These are phyloP conservation scores for Aaosphaeria pasadenensis DNA, from an alignment of 2,329 filamentous ascomycete species.

Conservation along the genomic window DNA sequence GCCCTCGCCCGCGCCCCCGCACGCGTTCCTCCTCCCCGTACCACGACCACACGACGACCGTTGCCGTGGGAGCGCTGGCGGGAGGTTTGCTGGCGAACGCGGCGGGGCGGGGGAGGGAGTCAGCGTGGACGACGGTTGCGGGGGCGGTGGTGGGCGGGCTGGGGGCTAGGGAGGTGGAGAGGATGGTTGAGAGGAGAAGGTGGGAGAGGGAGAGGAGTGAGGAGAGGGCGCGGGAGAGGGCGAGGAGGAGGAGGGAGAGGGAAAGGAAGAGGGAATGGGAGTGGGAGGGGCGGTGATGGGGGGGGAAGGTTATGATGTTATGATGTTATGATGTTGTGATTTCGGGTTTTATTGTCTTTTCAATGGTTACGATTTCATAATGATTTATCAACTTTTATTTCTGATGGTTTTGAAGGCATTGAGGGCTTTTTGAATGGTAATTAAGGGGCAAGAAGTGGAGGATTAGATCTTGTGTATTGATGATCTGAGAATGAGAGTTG, in stretches of 20 bases:
- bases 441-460: no score
- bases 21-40: slow-evolving; percentile 16
- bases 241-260: not conserved
- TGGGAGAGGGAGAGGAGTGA: not conserved
- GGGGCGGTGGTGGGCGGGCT: slow-evolving; percentile 35
- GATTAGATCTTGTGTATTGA: no score
- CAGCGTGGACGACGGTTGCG: slow-evolving; percentile 27
- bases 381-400: no score
- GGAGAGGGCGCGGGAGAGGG: not conserved
- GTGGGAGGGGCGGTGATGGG: not conserved
- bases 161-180: slow-evolving; percentile 24
- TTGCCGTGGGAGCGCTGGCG: slow-evolving; percentile 30
- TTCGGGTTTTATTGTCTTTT: no score
- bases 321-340: no score
- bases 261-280: not conserved
- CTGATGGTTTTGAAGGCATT: no score
- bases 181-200: slow-evolving; percentile 2
- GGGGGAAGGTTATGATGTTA: no score
- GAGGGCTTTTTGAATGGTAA: no score
- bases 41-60: slow-evolving; percentile 21
- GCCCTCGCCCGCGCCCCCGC: slow-evolving; percentile 5
- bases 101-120: slow-evolving; percentile 19
- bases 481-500: no score
- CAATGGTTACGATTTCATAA: no score
- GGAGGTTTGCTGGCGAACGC: slow-evolving; percentile 28